A percentile compares a stretch with the other conserved stretches of the same genome.
phyloP scores from a whole-genome alignment of 225 moss, liverwort and hornwort genomes.

The Rhytidiadelphus loreus region DNA sequence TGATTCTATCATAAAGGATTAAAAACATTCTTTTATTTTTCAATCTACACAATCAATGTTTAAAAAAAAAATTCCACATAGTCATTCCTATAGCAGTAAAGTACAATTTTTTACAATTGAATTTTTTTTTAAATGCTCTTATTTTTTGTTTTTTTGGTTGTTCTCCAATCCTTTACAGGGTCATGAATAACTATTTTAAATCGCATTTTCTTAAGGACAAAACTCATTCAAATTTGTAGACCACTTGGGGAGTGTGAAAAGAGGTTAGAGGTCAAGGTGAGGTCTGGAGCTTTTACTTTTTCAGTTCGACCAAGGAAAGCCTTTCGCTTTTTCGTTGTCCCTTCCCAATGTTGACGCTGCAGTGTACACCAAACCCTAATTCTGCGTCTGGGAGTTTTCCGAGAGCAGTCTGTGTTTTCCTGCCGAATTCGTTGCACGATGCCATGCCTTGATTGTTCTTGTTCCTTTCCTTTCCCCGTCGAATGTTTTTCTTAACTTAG shows the following conservation, averaged over 20 bases:
- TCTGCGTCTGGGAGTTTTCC: background rate
- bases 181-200: background rate
- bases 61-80: background rate
- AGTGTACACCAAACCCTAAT: conserved; percentile 12
- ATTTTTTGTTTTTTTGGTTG: background rate
- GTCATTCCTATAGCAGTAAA: accelerated
- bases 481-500: background rate
- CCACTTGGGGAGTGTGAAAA: background rate
- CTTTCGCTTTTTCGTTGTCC: background rate
- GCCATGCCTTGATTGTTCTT: background rate
- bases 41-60: background rate
- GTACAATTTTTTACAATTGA: background rate
- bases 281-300: background rate
- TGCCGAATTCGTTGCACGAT: background rate
- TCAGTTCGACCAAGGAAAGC: background rate
- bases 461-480: background rate
- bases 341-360: background rate
- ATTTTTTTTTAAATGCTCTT: background rate
- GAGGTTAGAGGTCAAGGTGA: background rate
- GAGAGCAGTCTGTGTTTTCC: background rate
- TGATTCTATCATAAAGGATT: background rate
- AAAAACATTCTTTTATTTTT: background rate
- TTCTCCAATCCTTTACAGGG: no score
- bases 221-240: no score
- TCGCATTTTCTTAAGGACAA: no score